Evolutionary conservation across 352 stramenopile genomes (phyloP).

Genomic region (Phytophthora idaei): DNA sequence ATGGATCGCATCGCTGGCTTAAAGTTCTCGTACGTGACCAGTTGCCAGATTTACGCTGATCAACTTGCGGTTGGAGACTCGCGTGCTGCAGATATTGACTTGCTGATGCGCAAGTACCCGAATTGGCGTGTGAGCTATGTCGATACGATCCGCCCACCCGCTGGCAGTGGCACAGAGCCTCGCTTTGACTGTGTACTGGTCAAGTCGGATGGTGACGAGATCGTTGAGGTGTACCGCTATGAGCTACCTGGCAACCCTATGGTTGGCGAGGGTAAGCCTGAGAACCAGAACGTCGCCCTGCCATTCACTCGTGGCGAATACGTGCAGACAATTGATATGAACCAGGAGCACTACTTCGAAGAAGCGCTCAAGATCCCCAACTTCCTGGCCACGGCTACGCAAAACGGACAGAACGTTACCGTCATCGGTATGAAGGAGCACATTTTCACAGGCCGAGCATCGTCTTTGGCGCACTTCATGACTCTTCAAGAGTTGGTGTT

Average conservation of each 20-base stretch:
- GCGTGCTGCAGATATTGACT: constrained; percentile 95
- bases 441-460: constrained; percentile 88
- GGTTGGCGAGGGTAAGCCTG: constrained; percentile 85
- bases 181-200: constrained; percentile 84
- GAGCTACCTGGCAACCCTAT: constrained; percentile 84
- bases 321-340: constrained; percentile 92
- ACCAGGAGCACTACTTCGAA: constrained; percentile 91
- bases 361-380: constrained; percentile 91
- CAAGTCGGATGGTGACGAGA: constrained; percentile 84
- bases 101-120: constrained; percentile 96
- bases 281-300: constrained; percentile 89
- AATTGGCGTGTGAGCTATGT: constrained; percentile 93
- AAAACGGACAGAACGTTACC: constrained; percentile 67
- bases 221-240: constrained; percentile 89
- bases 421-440: constrained; percentile 92
- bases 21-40: constrained; percentile 91
- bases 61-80: constrained; percentile 73
- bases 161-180: constrained; percentile 66
- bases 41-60: constrained; percentile 90
- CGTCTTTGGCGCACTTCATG: constrained; percentile 88
- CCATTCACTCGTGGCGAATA: constrained; percentile 89
- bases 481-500: constrained; percentile 89
- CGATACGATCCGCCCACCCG: constrained; percentile 78
- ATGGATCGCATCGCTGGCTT: constrained; percentile 87
- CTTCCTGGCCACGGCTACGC: constrained; percentile 78